Percentiles rank a stretch among this genome's conserved stretches.
Evolutionary conservation across 176 grass and related monocot genomes (phyloP).

Genomic region (Cymbopogon citratus): DNA sequence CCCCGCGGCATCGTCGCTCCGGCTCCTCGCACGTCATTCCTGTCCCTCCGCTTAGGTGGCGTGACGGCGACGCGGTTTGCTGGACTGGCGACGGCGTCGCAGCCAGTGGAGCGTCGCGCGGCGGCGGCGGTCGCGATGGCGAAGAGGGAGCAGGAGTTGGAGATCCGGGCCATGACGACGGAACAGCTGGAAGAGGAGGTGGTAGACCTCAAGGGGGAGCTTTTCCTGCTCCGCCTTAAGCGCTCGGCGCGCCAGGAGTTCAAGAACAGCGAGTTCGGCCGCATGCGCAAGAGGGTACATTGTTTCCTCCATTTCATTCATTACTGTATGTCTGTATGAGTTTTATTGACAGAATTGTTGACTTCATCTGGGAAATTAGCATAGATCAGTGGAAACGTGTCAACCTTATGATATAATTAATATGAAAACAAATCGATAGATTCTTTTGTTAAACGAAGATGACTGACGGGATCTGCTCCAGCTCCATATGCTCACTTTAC

Average conservation of each 20-base stretch:
- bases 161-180: constrained; percentile 67
- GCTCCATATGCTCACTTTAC: background rate
- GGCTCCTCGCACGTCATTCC: constrained; percentile 4
- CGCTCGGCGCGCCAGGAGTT: constrained; percentile 90
- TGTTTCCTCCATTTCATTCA: background rate
- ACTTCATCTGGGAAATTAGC: background rate
- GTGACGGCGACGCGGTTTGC: constrained; percentile 7
- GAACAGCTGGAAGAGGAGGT: constrained; percentile 81
- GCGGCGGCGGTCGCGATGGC: constrained; percentile 50
- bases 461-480: background rate
- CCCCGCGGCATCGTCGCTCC: constrained; percentile 17
- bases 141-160: constrained; percentile 84
- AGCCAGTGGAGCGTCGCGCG: constrained; percentile 1
- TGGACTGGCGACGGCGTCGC: constrained; percentile 14
- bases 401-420: background rate
- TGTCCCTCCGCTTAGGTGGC: background rate
- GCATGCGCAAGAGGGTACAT: constrained; percentile 81
- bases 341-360: background rate
- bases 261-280: constrained; percentile 70
- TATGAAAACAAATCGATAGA: background rate
- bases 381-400: background rate
- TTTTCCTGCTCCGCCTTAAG: constrained; percentile 92
- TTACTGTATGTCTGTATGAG: background rate
- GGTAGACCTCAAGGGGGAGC: constrained; percentile 94
- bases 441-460: background rate